phyloP scores from a whole-genome alignment of 2,329 filamentous ascomycete species.

The Monilinia fructicola region DNA sequence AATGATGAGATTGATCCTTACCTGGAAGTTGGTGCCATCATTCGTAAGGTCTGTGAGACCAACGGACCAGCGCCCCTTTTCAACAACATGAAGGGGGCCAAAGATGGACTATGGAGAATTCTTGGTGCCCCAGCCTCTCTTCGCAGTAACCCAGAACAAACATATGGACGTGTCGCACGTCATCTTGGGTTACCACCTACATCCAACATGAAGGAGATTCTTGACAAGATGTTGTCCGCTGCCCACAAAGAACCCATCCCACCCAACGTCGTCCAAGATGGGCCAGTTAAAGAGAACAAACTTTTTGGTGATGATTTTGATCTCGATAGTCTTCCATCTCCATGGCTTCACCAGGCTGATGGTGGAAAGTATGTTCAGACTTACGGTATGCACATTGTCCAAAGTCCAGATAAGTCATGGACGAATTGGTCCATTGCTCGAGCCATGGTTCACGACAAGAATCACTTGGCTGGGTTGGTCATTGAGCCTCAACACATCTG shows the following conservation, averaged over 20 bases:
- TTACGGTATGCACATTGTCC: conserved; percentile 50
- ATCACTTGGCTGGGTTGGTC: conserved; percentile 44
- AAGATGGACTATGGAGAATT: conserved; percentile 50
- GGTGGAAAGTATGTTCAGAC: conserved; percentile 54
- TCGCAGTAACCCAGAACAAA: conserved; percentile 1
- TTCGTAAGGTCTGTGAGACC: conserved; percentile 47
- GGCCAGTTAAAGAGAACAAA: too few relatives aligned
- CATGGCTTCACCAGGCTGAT: conserved; percentile 47
- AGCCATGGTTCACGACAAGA: conserved; percentile 49
- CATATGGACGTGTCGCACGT: conserved; percentile 46
- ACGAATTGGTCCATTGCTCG: conserved; percentile 49
- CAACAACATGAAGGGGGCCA: conserved; percentile 50
- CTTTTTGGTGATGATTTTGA: too few relatives aligned
- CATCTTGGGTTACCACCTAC: conserved; percentile 46
- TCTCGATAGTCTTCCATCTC: conserved; percentile 36
- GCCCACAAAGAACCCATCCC: conserved; percentile 40
- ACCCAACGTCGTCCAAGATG: conserved; percentile 32
- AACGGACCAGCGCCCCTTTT: conserved; percentile 51
- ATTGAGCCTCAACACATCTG: too few relatives aligned
- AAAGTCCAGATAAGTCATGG: conserved; percentile 48
- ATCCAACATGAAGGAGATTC: conserved; percentile 43
- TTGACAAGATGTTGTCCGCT: conserved; percentile 46
- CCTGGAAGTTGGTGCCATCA: conserved; percentile 50
- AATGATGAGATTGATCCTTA: conserved; percentile 46
- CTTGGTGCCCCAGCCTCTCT: conserved; percentile 40